phyloP scores from a whole-genome alignment of 2,329 filamentous ascomycete species.

The Daldinia eschscholtzii region DNA sequence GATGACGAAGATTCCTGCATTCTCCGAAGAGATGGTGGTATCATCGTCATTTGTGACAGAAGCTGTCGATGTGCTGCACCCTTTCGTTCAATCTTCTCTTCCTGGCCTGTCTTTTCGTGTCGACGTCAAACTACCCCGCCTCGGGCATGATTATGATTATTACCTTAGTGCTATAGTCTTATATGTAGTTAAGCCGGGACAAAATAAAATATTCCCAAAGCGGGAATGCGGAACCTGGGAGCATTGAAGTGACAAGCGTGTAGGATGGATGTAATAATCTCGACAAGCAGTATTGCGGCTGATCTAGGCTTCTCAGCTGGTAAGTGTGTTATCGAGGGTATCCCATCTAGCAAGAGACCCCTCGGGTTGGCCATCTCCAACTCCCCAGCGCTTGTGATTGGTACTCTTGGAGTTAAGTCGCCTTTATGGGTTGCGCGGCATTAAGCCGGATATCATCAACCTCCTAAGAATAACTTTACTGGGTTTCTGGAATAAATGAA shows the following conservation, averaged over 20 bases:
- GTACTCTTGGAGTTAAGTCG: conserved; percentile 37
- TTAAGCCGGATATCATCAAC: conserved; percentile 48
- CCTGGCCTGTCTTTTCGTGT: conserved; percentile 30
- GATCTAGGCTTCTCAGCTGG: conserved; percentile 43
- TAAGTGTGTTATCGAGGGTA: conserved; percentile 30
- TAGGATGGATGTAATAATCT: conserved; percentile 35
- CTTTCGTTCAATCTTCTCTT: conserved; percentile 25
- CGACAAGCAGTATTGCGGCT: conserved; percentile 41
- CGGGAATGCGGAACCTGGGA: conserved; percentile 35
- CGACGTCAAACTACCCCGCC: conserved; percentile 48
- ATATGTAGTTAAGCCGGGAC: conserved; percentile 37
- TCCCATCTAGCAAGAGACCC: conserved; percentile 35
- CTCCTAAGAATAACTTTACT: conserved; percentile 41
- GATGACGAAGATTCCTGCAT: conserved; percentile 48
- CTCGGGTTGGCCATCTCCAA: conserved; percentile 33
- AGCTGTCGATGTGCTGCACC: conserved; percentile 39
- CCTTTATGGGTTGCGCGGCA: conserved; percentile 45
- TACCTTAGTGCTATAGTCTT: conserved; percentile 36
- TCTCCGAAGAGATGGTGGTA: conserved; percentile 45
- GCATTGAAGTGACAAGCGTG: conserved; percentile 23
- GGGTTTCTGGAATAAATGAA: conserved; percentile 44
- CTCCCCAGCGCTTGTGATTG: conserved; percentile 40
- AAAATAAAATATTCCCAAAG: conserved; percentile 40
- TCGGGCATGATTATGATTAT: conserved; percentile 41
- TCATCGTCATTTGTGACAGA: conserved; percentile 47